Evolutionary conservation across 2,329 filamentous ascomycete species (phyloP).

Genomic region (Ophiostoma quercus): DNA sequence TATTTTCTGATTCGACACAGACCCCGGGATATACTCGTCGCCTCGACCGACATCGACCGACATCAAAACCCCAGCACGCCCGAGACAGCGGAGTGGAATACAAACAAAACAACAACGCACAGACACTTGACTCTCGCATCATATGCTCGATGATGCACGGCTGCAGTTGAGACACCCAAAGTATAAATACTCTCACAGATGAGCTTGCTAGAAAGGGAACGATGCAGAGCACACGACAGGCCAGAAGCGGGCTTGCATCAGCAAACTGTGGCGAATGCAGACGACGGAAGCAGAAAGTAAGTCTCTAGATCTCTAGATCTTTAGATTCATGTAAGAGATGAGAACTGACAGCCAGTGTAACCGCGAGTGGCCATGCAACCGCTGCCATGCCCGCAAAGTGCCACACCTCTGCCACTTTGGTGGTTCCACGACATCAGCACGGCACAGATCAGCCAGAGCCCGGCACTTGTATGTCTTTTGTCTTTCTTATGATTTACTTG

Average conservation of each 20-base stretch:
- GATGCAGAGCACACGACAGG: slow-evolving; percentile 6
- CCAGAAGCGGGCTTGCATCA: not conserved
- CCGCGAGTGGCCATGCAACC: slow-evolving; percentile 47
- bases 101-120: not conserved
- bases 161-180: not conserved
- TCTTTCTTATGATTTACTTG: not conserved
- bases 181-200: not conserved
- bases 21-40: no score
- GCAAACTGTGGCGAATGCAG: slow-evolving; percentile 43
- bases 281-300: slow-evolving; percentile 47
- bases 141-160: not conserved
- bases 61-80: not conserved
- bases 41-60: no score
- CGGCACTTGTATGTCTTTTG: not conserved
- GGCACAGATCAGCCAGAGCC: not conserved
- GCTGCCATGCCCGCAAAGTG: slow-evolving; percentile 44
- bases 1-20: not conserved
- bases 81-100: not conserved
- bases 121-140: not conserved
- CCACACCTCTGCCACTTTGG: slow-evolving; percentile 45
- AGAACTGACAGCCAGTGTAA: slow-evolving; percentile 38
- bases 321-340: not conserved
- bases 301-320: slow-evolving; percentile 8
- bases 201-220: not conserved
- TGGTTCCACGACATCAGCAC: slow-evolving; percentile 22